Evolutionary conservation across 768 basidiomycete genomes (phyloP), one percentile per base, ranked within the genome.

Genomic region (Mycena filopes): DNA sequence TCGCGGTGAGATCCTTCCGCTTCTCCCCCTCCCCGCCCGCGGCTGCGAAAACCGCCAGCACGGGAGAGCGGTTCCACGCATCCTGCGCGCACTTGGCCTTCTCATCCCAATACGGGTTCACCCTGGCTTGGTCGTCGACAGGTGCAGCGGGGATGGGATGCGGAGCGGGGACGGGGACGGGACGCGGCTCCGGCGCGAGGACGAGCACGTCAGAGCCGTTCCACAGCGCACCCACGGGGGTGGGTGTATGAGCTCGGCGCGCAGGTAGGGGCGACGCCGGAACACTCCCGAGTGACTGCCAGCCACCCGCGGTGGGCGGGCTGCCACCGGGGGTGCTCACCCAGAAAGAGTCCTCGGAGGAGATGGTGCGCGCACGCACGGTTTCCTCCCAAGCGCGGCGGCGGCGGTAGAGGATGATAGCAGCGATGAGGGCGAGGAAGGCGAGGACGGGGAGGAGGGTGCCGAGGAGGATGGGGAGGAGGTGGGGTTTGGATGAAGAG

Each of bases 171-270:
- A n/a, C n/a, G n/a, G n/a, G n/a, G n/a, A n/a, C n/a, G n/a, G 48
- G 8, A n/a, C 12, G 18, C 11, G 33, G 25, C 9, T 9, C 12
- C 2, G 50, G 50, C 15, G n/a, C 50, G 8, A 51, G n/a, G 33
- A 51, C 31, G 10, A 21, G 50, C 20, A 51, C 50, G 50, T 51
- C 33, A 2, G 50, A 51, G n/a, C 50, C 50, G 50, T 36, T 33
- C 33, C 31, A 51, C n/a, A 33, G 16, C n/a, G 50, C 13, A n/a
- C 23, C 31, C n/a, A 33, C 21, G 6, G 10, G 2, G 5, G n/a
- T 5, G 4, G 42, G 42, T 43, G 42, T 16, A 21, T 16, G n/a
- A 5, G 42, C 47, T 3, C 47, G 23, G 5, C 26, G 29, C 11
- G 36, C 36, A 15, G 4, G 4, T 15, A 15, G 10, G 10, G 36